Base-by-base conservation (phyloP, 2,329 filamentous ascomycete genomes). In the Aspergillus aculeatus region DNA sequence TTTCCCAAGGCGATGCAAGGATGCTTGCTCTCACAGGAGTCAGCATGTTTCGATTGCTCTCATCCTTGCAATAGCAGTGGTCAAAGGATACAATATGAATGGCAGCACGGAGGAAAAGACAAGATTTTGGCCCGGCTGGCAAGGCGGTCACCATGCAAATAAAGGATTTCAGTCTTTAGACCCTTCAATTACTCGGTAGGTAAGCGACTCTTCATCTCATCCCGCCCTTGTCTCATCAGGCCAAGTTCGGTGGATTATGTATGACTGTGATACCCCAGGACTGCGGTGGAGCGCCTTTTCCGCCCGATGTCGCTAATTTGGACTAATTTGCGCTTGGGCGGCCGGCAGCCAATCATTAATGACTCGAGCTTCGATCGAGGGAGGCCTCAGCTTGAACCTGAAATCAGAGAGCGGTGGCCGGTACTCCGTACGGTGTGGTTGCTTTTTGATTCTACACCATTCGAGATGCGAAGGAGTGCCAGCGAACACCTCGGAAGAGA, bases 171-270 rank as follows among this genome's bases (percentile, higher is more conserved):
- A 12, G 26, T 29, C 26, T 29, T 26, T 19, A 31, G 51, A 32
- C 44, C 32, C 32, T 16, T 16, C 12, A 4, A 12, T 16, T 10
- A 10, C 14, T 35, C 32, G 12, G 26, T 29, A 29, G 26, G 9
- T n/a, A 19, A 44, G 29, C 31, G 19, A n/a, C 5, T 44, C 51
- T 35, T 29, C 9, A 1, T 50, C 35, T n/a, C 41, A 31, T 55
- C 53, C 52, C 53, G 41, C 53, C 53, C 53, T 55, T 55, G 53
- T 55, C 53, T 55, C 53, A 55, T 47, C 23, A 31, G 24, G 21
- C 41, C 41, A 31, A 32, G 19, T 31, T 47, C 53, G 41, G 53
- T 55, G 47, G 44, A 38, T 48, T 6, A 12, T 32, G 53, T 35
- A 55, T 47, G 38, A 14, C 29, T 55, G 41, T 47, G 41, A 55